phyloP scores from a whole-genome alignment of 1,284 basidiomycete genomes.

The Boletus semigastroideus region DNA sequence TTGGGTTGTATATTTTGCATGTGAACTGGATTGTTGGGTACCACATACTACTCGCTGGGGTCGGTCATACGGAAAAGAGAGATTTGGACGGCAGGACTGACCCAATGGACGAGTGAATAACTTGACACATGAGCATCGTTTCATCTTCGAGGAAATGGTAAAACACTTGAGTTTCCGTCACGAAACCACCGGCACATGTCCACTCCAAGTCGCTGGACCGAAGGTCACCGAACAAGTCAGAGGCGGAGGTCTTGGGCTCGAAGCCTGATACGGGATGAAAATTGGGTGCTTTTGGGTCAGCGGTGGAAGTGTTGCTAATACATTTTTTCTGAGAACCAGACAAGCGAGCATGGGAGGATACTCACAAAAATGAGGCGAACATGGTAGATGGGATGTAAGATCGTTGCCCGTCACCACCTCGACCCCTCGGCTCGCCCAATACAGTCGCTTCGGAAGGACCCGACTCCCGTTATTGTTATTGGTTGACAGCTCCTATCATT shows the following conservation, averaged over 20 bases:
- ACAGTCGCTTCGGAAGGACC: constrained; percentile 12
- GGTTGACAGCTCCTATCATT: background rate
- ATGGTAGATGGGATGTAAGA: constrained; percentile 41
- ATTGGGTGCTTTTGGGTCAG: constrained; percentile 68
- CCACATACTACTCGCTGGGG: constrained; percentile 61
- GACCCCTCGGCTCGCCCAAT: constrained; percentile 12
- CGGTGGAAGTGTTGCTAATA: constrained; percentile 33
- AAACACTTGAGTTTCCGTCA: constrained; percentile 91
- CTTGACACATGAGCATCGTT: constrained; percentile 80
- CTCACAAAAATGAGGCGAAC: constrained; percentile 76
- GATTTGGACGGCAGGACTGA: constrained; percentile 42
- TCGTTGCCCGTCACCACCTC: background rate
- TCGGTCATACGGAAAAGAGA: constrained; percentile 11
- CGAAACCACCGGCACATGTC: constrained; percentile 83
- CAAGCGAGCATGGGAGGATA: constrained; percentile 14
- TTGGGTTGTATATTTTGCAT: constrained; percentile 87
- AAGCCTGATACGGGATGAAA: constrained; percentile 71
- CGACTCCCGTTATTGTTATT: constrained; percentile 3
- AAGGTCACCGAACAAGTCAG: constrained; percentile 70
- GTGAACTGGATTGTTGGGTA: constrained; percentile 95
- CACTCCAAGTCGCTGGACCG: constrained; percentile 77
- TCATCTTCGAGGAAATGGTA: constrained; percentile 88
- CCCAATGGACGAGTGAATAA: constrained; percentile 96
- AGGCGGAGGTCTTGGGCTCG: constrained; percentile 42
- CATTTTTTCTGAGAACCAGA: constrained; percentile 12